Percentiles rank a stretch among this genome's conserved stretches.
Evolutionary conservation across 2,329 filamentous ascomycete genomes (phyloP).

Genomic region (Zasmidium citrigriseum): DNA sequence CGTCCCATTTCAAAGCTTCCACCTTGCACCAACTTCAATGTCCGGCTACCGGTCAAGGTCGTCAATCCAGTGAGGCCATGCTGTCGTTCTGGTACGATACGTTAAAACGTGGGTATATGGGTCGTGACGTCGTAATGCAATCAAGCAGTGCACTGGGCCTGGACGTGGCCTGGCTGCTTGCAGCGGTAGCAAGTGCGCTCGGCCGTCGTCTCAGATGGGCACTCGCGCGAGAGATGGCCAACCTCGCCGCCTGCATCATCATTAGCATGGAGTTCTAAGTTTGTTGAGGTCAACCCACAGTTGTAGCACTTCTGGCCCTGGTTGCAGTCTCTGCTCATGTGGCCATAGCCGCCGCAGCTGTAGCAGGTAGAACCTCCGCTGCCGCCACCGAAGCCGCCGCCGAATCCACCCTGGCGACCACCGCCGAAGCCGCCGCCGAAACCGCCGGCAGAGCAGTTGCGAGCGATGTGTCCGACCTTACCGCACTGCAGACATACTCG

Average conservation of each 20-base stretch:
- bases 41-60: constrained; percentile 30
- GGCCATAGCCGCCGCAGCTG: constrained; percentile 93
- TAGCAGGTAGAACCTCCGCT: constrained; percentile 82
- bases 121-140: constrained; percentile 21
- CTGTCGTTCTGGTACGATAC: constrained; percentile 28
- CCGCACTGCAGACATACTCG: constrained; percentile 87
- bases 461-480: constrained; percentile 93
- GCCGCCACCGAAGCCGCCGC: constrained; percentile 44
- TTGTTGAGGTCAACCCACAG: constrained; percentile 58
- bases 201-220: constrained; percentile 83
- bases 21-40: constrained; percentile 24
- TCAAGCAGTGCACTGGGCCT: constrained; percentile 79
- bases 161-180: constrained; percentile 81
- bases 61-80: constrained; percentile 32
- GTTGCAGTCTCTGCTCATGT: constrained; percentile 88
- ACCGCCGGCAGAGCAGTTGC: constrained; percentile 73
- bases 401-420: constrained; percentile 46
- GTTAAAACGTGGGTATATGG: constrained; percentile 20
- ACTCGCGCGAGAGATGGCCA: constrained; percentile 93
- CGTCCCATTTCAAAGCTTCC: constrained; percentile 14
- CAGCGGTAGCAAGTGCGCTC: constrained; percentile 99
- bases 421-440: constrained; percentile 46
- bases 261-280: constrained; percentile 28
- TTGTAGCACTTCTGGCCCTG: constrained; percentile 99
- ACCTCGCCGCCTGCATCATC: constrained; percentile 67